A percentile compares a stretch with the other conserved stretches of the same genome.
These are phyloP conservation scores for Exophiala aquamarina DNA, from an alignment of 2,329 filamentous ascomycete genomes.

Conservation along the genomic window DNA sequence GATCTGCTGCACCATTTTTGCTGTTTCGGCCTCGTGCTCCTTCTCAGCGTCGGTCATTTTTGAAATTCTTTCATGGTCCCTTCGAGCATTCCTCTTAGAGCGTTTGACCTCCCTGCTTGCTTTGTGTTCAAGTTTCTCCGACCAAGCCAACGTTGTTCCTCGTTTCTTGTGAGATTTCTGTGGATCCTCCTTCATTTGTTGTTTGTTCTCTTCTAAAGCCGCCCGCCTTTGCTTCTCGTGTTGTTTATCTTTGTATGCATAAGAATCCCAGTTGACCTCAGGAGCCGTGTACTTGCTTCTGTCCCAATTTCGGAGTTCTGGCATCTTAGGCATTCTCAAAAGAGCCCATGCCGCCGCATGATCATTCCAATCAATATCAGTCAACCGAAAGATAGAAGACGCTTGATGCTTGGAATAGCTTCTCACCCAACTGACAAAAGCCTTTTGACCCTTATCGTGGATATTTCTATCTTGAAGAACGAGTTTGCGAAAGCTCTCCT, in stretches of 20 bases:
- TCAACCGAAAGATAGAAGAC: constrained; percentile 81
- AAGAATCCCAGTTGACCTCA: constrained; percentile 66
- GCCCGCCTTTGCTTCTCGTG: constrained; percentile 66
- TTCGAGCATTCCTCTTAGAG: constrained; percentile 64
- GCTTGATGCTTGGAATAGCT: constrained; percentile 90
- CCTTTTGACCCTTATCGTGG: constrained; percentile 85
- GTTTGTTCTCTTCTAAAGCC: constrained; percentile 52
- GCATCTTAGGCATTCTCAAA: constrained; percentile 87
- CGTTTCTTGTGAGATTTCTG: constrained; percentile 40
- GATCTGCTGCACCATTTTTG: constrained; percentile 65
- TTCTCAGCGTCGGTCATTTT: constrained; percentile 72
- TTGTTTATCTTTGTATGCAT: constrained; percentile 69
- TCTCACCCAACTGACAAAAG: constrained; percentile 90
- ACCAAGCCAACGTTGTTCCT: constrained; percentile 70
- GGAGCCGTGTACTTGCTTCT: constrained; percentile 65
- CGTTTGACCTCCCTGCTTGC: constrained; percentile 61
- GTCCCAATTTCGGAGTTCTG: constrained; percentile 74
- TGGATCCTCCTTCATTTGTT: constrained; percentile 26
- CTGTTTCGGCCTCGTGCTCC: constrained; percentile 61
- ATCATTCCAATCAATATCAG: constrained; percentile 81
- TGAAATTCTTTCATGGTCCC: constrained; percentile 62
- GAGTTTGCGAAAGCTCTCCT: constrained; percentile 60
- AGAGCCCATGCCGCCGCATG: constrained; percentile 83
- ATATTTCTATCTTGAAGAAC: constrained; percentile 62
- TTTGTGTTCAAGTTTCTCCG: constrained; percentile 66